Conservation (phyloP, 2,329 filamentous ascomycete species). For the Colletotrichum sansevieriae region DNA sequence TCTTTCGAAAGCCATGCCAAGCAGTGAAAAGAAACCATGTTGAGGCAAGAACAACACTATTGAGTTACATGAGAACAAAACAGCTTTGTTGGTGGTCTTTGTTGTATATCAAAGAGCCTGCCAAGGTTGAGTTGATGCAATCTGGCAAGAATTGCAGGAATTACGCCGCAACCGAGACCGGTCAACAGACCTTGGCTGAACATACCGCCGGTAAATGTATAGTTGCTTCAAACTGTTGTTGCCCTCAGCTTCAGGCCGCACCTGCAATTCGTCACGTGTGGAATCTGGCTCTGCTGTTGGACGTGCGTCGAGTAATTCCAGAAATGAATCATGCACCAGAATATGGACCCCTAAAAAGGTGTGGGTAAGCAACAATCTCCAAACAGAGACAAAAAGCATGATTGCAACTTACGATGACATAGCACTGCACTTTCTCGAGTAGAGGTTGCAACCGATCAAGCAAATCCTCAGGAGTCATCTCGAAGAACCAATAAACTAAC, state of each 20-base stretch:
- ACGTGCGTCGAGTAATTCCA: background rate
- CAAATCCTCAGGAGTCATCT: constrained; percentile 16
- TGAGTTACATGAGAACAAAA: constrained; percentile 6
- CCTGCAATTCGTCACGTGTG: constrained; percentile 14
- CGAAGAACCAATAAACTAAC: constrained; percentile 16
- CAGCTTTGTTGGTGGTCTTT: constrained; percentile 3
- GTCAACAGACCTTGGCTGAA: background rate
- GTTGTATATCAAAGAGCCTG: background rate
- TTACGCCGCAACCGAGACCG: background rate
- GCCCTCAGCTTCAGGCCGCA: background rate
- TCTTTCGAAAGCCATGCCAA: background rate
- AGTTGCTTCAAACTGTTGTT: no score
- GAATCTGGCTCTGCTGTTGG: background rate
- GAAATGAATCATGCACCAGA: constrained; percentile 3
- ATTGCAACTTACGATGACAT: constrained; percentile 13
- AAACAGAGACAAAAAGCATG: background rate
- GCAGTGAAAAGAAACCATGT: background rate
- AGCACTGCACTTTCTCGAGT: background rate
- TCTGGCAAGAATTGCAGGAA: background rate
- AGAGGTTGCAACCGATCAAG: background rate
- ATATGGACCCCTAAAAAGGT: constrained; percentile 1
- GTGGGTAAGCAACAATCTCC: constrained; percentile 22
- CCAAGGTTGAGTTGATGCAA: background rate
- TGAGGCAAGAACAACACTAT: background rate
- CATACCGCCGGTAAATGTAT: no score